Percentiles rank a stretch among this genome's conserved stretches.
Conservation (phyloP, 352 stramenopile species). For the Plasmopara muralis region DNA sequence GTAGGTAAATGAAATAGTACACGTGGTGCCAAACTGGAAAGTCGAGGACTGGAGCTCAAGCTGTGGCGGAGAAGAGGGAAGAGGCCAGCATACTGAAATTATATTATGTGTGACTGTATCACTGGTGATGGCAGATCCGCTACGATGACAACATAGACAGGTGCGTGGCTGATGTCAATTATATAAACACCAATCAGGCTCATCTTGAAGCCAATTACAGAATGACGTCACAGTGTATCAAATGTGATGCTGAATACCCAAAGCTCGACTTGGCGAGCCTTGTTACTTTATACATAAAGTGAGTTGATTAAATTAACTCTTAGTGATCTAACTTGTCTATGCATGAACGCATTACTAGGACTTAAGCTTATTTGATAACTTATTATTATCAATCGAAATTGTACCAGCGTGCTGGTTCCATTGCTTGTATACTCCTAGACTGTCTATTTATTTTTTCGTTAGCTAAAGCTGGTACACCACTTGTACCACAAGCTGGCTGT, state of each 20-base stretch:
- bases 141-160: conserved; percentile 12
- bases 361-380: background rate
- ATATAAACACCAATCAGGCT: conserved; percentile 1
- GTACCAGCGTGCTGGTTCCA: background rate
- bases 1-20: conserved; percentile 1
- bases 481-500: conserved; percentile 10
- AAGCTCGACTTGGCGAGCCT: too few species aligned
- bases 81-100: conserved; percentile 3
- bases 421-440: conserved; percentile 10
- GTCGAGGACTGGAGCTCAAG: conserved; percentile 24
- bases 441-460: conserved; percentile 28
- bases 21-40: conserved; percentile 15
- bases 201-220: background rate
- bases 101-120: conserved; percentile 14
- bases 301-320: too few species aligned
- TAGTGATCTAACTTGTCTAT: too few species aligned
- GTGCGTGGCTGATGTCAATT: conserved; percentile 1
- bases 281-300: too few species aligned
- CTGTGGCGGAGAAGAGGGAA: conserved; percentile 11
- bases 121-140: conserved; percentile 19
- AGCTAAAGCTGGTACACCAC: background rate
- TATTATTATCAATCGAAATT: background rate
- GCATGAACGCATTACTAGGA: too few species aligned
- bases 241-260: too few species aligned
- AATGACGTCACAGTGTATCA: too few species aligned